phyloP scores from a whole-genome alignment of 768 basidiomycete genomes.

The Gelatoporia subvermispora region DNA sequence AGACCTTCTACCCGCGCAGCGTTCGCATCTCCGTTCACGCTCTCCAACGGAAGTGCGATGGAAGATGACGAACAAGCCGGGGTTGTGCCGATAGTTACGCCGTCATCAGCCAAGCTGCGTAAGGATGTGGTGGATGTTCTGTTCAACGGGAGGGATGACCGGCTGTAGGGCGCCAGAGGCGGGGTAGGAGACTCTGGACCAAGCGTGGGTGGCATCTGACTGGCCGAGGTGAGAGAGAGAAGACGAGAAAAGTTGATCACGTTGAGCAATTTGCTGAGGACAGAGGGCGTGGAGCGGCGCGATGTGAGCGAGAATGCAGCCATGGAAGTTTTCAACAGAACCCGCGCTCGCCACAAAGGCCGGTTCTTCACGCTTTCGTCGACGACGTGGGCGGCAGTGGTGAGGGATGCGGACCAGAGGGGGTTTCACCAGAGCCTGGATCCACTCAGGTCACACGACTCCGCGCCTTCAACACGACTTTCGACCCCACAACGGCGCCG shows the following conservation, averaged over 20 bases:
- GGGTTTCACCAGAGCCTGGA: no score
- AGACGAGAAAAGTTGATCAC: slow-evolving; percentile 4
- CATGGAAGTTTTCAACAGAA: slow-evolving; percentile 2
- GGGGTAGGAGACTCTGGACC: slow-evolving; percentile 14
- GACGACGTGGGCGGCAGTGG: neutral
- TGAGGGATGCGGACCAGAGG: neutral
- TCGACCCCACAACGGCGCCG: no score
- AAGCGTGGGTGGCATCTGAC: slow-evolving; percentile 16
- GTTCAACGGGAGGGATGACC: slow-evolving; percentile 3
- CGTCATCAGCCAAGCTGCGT: slow-evolving; percentile 10
- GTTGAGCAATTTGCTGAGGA: slow-evolving; percentile 14
- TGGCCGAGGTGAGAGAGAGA: neutral
- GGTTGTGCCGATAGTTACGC: slow-evolving; percentile 16
- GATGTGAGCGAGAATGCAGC: slow-evolving; percentile 9
- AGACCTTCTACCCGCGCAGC: slow-evolving; percentile 52
- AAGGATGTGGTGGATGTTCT: slow-evolving; percentile 14
- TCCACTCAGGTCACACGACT: slow-evolving; percentile 14
- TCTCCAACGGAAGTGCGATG: slow-evolving; percentile 31
- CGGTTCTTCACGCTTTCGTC: neutral
- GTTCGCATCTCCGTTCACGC: slow-evolving; percentile 35
- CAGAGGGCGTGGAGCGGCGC: slow-evolving; percentile 6
- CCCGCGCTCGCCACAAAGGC: no score
- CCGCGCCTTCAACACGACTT: neutral
- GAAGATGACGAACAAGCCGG: slow-evolving; percentile 24
- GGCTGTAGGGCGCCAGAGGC: slow-evolving; percentile 4